Evolutionary conservation across 1,284 basidiomycete genomes (phyloP).

Genomic region (Albatrellus sp.): DNA sequence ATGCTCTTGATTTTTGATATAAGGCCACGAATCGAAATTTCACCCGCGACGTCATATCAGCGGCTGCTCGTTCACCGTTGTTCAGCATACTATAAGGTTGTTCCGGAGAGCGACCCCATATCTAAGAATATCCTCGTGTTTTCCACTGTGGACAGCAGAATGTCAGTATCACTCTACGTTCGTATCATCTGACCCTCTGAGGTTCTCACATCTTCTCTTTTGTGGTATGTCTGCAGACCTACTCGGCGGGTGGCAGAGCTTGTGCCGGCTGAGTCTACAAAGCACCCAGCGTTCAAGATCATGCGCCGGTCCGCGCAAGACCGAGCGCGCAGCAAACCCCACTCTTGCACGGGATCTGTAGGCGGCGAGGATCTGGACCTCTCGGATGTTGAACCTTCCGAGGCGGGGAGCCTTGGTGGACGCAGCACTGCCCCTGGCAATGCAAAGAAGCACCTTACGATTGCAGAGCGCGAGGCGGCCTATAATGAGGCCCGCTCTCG

Average conservation of each 20-base stretch:
- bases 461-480: slow-evolving; percentile 71
- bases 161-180: slow-evolving; percentile 35
- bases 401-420: slow-evolving; percentile 61
- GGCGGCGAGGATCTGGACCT: slow-evolving; percentile 60
- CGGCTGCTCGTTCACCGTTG: slow-evolving; percentile 74
- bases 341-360: slow-evolving; percentile 44
- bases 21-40: slow-evolving; percentile 50
- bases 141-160: slow-evolving; percentile 48
- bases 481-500: slow-evolving; percentile 72
- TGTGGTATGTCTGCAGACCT: too few relatives aligned
- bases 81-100: slow-evolving; percentile 61
- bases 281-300: slow-evolving; percentile 70
- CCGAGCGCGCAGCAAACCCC: slow-evolving; percentile 28
- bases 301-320: slow-evolving; percentile 54
- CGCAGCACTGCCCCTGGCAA: slow-evolving; percentile 48
- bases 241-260: slow-evolving; percentile 55
- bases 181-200: slow-evolving; percentile 8
- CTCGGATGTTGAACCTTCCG: slow-evolving; percentile 67
- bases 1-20: slow-evolving; percentile 3
- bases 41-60: slow-evolving; percentile 65
- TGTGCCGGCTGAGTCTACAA: slow-evolving; percentile 58
- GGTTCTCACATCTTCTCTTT: slow-evolving; percentile 7
- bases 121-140: slow-evolving; percentile 50
- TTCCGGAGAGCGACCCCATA: slow-evolving; percentile 50
- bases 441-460: slow-evolving; percentile 57